Evolutionary conservation across 257 asterid genomes (phyloP).

Genomic region (Petrea volubilis): DNA sequence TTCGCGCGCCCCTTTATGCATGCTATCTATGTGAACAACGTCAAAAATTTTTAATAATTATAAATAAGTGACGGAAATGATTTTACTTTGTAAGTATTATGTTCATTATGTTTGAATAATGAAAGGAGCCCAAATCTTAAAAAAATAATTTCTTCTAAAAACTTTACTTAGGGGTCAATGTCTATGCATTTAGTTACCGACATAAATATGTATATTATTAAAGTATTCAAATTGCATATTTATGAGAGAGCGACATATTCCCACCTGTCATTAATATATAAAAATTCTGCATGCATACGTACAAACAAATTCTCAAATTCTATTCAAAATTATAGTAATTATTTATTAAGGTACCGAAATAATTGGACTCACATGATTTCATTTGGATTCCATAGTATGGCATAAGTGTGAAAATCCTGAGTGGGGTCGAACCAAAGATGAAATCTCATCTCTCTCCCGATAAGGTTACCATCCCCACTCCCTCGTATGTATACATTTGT

Average conservation of each 20-base stretch:
- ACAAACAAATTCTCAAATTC: neutral
- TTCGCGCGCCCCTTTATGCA: too few relatives aligned
- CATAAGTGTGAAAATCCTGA: slow-evolving; percentile 65
- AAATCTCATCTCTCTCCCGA: slow-evolving; percentile 83
- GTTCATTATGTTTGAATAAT: too few relatives aligned
- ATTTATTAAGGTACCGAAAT: too few relatives aligned
- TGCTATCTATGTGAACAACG: too few relatives aligned
- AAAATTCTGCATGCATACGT: neutral
- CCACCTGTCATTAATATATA: neutral
- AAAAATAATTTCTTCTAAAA: neutral
- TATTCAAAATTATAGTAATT: too few relatives aligned
- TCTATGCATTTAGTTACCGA: neutral
- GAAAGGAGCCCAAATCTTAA: neutral
- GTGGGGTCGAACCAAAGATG: slow-evolving; percentile 98
- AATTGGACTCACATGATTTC: slow-evolving; percentile 69
- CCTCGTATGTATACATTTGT: slow-evolving; percentile 86
- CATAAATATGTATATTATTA: neutral
- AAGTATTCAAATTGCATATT: neutral
- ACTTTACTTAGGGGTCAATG: neutral
- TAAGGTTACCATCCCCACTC: slow-evolving; percentile 78
- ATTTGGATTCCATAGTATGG: slow-evolving; percentile 74
- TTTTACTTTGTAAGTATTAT: too few relatives aligned
- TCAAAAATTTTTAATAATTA: too few relatives aligned
- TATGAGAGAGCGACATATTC: slow-evolving; percentile 13
- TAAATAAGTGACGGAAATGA: too few relatives aligned